A percentile compares a stretch with the other conserved stretches of the same genome.
Conservation (phyloP, 371 early-diverging fungal genomes). For the Parasitella parasitica region DNA sequence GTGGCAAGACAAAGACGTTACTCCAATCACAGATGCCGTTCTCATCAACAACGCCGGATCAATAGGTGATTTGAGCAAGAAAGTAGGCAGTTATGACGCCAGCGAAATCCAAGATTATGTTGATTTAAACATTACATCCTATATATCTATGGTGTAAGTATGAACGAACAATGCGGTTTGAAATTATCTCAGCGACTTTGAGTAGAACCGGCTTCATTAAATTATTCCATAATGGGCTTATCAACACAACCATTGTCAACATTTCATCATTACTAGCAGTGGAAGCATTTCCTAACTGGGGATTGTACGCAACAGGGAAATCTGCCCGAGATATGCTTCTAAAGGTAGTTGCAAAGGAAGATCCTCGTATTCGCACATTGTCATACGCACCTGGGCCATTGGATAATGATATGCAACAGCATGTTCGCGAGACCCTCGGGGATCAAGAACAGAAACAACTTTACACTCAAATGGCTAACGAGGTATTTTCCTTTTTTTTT, state of each 20-base stretch:
- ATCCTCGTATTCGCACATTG: conserved; percentile 57
- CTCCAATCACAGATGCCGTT: conserved; percentile 44
- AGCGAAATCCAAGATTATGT: conserved; percentile 55
- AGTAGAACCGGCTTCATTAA: conserved; percentile 30
- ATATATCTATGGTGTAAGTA: conserved; percentile 51
- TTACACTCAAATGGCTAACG: conserved; percentile 62
- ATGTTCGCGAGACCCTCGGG: conserved; percentile 72
- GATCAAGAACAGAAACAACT: conserved; percentile 65
- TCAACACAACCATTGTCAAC: conserved; percentile 65
- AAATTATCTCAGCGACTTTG: not conserved
- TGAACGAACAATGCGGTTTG: not conserved
- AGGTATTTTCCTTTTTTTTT: too few relatives aligned
- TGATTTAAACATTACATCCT: conserved; percentile 60
- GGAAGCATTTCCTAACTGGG: conserved; percentile 77
- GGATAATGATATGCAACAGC: conserved; percentile 84
- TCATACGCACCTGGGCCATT: conserved; percentile 94
- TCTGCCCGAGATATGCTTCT: conserved; percentile 86
- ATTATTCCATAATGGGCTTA: conserved; percentile 9
- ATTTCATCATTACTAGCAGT: conserved; percentile 87
- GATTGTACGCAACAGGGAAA: conserved; percentile 84
- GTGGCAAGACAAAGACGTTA: conserved; percentile 11
- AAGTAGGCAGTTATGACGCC: conserved; percentile 52
- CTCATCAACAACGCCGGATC: conserved; percentile 87
- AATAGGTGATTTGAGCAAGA: conserved; percentile 70
- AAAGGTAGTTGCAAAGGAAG: conserved; percentile 68